Evolutionary conservation across 208 protist genomes (phyloP).

Genomic region (Acanthamoeba castellanii): DNA sequence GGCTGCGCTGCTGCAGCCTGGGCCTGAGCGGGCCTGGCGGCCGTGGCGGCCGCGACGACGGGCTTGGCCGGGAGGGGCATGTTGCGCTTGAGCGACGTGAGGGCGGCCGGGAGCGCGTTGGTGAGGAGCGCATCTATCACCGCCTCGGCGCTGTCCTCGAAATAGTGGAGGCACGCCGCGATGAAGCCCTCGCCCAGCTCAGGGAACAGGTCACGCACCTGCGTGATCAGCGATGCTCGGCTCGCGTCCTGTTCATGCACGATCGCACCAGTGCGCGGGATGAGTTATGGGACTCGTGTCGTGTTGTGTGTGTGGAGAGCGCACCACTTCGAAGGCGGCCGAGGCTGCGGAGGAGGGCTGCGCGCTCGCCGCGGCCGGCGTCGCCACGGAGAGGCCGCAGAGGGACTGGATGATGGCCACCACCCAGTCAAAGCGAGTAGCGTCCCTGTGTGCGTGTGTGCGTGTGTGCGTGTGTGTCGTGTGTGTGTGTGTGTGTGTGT

Average conservation of each 20-base stretch:
- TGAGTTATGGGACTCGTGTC: neutral
- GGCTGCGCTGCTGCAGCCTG: too few species aligned
- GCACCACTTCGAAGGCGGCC: constrained; percentile 63
- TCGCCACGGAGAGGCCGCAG: neutral
- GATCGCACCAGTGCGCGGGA: neutral
- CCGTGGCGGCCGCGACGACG: neutral
- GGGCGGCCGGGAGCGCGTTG: neutral
- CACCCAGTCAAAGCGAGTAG: constrained; percentile 54
- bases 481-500: neutral
- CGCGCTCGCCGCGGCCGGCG: neutral
- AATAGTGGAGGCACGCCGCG: constrained; percentile 50
- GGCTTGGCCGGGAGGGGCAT: constrained; percentile 61
- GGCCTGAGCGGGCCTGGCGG: neutral
- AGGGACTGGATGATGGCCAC: constrained; percentile 64
- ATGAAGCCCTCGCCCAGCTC: constrained; percentile 74
- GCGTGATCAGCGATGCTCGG: constrained; percentile 68
- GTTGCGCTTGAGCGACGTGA: constrained; percentile 47
- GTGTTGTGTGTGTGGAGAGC: neutral
- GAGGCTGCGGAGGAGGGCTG: neutral
- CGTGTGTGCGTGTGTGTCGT: neutral
- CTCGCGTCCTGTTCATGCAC: neutral
- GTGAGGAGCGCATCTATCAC: constrained; percentile 65
- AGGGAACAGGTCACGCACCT: constrained; percentile 68
- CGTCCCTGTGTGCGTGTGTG: neutral
- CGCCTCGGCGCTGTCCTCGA: constrained; percentile 55